Percentiles rank a stretch among this genome's conserved stretches.
Conservation (phyloP, 345 rosid species). For the Garcia nutans region DNA sequence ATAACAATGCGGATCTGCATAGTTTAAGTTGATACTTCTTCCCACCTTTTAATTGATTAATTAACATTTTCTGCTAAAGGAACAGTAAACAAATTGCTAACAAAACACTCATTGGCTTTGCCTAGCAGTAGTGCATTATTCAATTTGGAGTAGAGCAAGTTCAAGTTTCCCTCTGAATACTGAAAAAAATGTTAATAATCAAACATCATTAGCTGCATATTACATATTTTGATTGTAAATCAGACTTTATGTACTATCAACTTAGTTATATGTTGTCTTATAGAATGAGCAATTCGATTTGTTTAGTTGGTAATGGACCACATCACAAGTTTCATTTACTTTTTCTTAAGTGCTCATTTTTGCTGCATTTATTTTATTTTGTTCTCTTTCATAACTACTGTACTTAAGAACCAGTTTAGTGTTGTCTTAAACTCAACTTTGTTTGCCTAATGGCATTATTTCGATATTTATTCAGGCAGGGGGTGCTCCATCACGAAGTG, state of each 20-base stretch:
- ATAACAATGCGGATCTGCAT: not conserved
- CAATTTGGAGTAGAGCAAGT: too few species aligned
- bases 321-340: not conserved
- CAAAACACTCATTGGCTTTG: too few species aligned
- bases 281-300: not conserved
- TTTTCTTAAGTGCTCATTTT: not conserved
- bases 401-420: not conserved
- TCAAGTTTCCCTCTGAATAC: too few species aligned
- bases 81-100: not conserved
- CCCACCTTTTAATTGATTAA: not conserved
- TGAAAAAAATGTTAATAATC: too few species aligned
- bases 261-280: not conserved
- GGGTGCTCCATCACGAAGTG: conserved; percentile 62
- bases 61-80: not conserved
- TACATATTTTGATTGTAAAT: not conserved
- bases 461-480: conserved; percentile 61
- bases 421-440: not conserved
- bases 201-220: not conserved
- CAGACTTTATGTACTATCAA: not conserved
- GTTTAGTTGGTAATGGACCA: not conserved
- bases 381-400: not conserved
- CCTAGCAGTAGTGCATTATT: too few species aligned
- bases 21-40: not conserved
- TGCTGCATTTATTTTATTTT: not conserved
- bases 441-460: not conserved